Evolutionary conservation across 2,329 filamentous ascomycete species (phyloP), one percentile per base, ranked within the genome.

Genomic region (Trematosphaeria pertusa): DNA sequence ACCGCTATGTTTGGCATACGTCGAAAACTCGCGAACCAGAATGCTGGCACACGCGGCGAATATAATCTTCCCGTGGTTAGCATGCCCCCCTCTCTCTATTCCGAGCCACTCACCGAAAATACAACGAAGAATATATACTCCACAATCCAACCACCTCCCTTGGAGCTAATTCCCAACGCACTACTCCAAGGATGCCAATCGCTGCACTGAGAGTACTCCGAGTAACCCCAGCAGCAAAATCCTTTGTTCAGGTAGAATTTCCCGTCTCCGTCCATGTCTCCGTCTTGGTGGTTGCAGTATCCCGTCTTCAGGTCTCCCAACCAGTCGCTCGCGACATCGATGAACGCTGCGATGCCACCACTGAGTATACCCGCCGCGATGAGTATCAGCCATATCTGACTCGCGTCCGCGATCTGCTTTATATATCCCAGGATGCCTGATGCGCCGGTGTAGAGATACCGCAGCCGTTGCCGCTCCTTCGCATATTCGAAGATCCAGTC

Each of bases 401-500:
- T 92, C 4, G 87, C 86, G 71, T 99, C 94, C 12, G 90, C 78
- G 18, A 95, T 75, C 56, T 88, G 85, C 51, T 83, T 86, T 43
- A 88, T 62, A 61, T 91, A 85, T 10, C 91, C 91, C 15, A 92
- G 50, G 4, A 96, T 58, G 0, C 91, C 89, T 15, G 83, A 80
- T 6, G 85, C 82, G 60, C 82, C 84, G 0, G 87, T 83, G 44
- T 85, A 83, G 15, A 99, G 78, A 21, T 88, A 82, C n/a, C 91
- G 84, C 62, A 95, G 76, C 18, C 94, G 85, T 71, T 96, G 91
- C 15, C 94, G 85, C 75, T 99, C 94, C 72, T 97, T 97, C 41
- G 89, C 94, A 68, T 97, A 96, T 73, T 99, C 94, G 63, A 96
- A 97, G 67, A 97, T 97, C 94, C 94, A 99, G 76, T 99, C 94